Evolutionary conservation across 305 asterid species (phyloP), one percentile per base, ranked within the genome.

Genomic region (Andrographis paniculata): DNA sequence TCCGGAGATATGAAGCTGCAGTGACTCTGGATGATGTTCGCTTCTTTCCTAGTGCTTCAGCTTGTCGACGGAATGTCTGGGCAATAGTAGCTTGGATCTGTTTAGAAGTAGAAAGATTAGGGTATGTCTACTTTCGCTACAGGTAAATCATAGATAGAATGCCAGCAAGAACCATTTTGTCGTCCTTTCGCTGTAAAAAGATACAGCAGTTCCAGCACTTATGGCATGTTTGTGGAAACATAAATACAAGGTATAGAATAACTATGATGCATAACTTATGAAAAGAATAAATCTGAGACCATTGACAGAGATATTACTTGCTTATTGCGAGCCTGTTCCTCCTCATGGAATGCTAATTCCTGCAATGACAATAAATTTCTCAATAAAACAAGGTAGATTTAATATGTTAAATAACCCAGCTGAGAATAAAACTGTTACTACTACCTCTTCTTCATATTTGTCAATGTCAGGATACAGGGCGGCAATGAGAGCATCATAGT

Each of bases 271-370:
- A n/a, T n/a, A n/a, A n/a, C n/a, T n/a, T n/a, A n/a, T n/a, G n/a
- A 24, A 24, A 4, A 24, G 30, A 8, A 24, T 4, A 24, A 24
- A 24, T 24, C 30, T 4, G 30, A 24, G n/a, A n/a, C n/a, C n/a
- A n/a, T n/a, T n/a, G n/a, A n/a, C n/a, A n/a, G 65, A 63, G 44
- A 48, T 23, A 36, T 53, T 56, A 87, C 99, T 89, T 72, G 95
- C 75, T 84, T 77, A 77, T 91, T 91, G 59, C 95, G 95, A 56
- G 93, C 84, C 64, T 70, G 81, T 69, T 80, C 99, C 75, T 84
- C 99, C 51, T 87, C 99, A 70, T 79, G 96, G 60, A 92, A 87
- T 62, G 96, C 91, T 70, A 79, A 71, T 65, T 92, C 99, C 99
- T 87, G 73, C 60, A 40, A 53, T 30, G 47, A 58, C 42, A 48